These are phyloP conservation scores for Hippophae rhamnoides DNA, from an alignment of 306 rosid genomes.

Conservation along the genomic window DNA sequence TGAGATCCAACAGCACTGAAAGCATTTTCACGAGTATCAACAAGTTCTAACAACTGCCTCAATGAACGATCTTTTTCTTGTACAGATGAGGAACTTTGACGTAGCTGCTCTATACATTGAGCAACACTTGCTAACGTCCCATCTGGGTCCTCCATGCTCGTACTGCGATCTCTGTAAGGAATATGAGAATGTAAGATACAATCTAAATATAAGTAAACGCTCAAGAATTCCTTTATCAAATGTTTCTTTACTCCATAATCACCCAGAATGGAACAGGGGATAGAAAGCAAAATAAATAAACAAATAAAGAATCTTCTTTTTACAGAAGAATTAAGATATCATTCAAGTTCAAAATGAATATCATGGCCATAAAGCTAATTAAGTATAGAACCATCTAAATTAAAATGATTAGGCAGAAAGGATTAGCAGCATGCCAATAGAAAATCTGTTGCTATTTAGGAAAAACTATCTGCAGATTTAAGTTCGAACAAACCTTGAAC, in stretches of 20 bases:
- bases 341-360: too few relatives aligned
- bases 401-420: conserved; percentile 16
- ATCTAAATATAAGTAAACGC: not conserved
- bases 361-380: too few relatives aligned
- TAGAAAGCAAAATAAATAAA: too few relatives aligned
- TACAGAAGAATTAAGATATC: too few relatives aligned
- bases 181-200: conserved; percentile 22
- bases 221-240: too few relatives aligned
- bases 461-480: conserved; percentile 11
- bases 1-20: conserved; percentile 99
- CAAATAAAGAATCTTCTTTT: too few relatives aligned
- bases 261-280: too few relatives aligned
- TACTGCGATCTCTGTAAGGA: conserved; percentile 72
- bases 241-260: too few relatives aligned
- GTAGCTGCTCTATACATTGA: conserved; percentile 96
- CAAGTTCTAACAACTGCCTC: conserved; percentile 75
- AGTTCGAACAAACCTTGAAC: conserved; percentile 58
- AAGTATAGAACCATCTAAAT: too few relatives aligned
- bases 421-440: not conserved
- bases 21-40: conserved; percentile 84
- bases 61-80: conserved; percentile 87
- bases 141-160: conserved; percentile 95
- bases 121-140: conserved; percentile 99
- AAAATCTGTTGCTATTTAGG: not conserved
- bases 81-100: conserved; percentile 68